These are phyloP conservation scores for Chamaecrista fasciculata DNA, from an alignment of 306 rosid species.

Conservation along the genomic window DNA sequence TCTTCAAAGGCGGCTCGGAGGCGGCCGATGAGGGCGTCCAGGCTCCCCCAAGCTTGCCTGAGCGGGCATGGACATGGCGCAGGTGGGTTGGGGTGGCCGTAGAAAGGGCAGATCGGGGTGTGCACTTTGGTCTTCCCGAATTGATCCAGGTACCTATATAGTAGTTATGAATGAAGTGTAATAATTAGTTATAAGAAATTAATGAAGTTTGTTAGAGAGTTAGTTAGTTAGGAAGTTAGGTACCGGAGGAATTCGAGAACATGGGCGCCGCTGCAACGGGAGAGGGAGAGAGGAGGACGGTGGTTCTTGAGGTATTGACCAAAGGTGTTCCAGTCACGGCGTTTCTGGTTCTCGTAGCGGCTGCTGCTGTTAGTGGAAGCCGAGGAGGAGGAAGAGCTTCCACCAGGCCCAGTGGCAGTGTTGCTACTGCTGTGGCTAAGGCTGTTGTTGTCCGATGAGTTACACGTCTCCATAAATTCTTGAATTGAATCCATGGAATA, in stretches of 20 bases:
- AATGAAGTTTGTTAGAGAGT: not conserved
- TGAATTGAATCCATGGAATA: conserved; percentile 72
- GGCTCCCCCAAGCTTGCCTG: conserved; percentile 97
- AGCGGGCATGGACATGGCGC: conserved; percentile 99
- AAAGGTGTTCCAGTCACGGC: conserved; percentile 98
- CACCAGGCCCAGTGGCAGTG: conserved; percentile 1
- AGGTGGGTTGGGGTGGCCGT: conserved; percentile 92
- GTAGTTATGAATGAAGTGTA: too few species aligned
- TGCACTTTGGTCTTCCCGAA: conserved; percentile 98
- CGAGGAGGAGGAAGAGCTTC: conserved; percentile 45
- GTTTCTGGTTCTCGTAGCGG: conserved; percentile 97
- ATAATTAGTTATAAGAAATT: too few species aligned
- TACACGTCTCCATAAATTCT: conserved; percentile 56
- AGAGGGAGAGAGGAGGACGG: conserved; percentile 87
- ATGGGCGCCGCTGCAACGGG: conserved; percentile 96
- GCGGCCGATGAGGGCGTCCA: conserved; percentile 92
- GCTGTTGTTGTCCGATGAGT: conserved; percentile 45
- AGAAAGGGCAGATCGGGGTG: conserved; percentile 87
- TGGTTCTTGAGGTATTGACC: conserved; percentile 93
- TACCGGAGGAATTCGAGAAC: conserved; percentile 91
- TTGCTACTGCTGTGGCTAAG: too few species aligned
- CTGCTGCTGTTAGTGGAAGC: conserved; percentile 40
- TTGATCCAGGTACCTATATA: conserved; percentile 76
- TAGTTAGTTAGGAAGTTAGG: too few species aligned
- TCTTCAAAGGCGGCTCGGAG: conserved; percentile 94